phyloP scores from a whole-genome alignment of 805 yeast genomes.

The Danielia reshetovae region DNA sequence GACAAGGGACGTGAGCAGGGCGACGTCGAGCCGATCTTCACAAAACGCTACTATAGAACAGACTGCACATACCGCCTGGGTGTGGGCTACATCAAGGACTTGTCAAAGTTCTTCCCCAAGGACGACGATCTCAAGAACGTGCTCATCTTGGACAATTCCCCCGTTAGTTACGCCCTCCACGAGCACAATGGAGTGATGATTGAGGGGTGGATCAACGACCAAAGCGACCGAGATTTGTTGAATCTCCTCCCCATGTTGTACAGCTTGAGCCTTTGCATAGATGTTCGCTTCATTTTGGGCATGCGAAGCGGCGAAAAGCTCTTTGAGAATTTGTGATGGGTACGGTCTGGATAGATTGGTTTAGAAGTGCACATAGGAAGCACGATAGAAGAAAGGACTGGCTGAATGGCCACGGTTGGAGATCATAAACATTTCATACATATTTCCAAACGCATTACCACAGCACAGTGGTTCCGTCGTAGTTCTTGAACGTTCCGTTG shows the following conservation, averaged over 20 bases:
- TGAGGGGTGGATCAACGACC: constrained; percentile 98
- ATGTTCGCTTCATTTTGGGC: constrained; percentile 75
- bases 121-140: constrained; percentile 69
- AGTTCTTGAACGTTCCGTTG: constrained; percentile 18
- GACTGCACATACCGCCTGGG: constrained; percentile 77
- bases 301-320: constrained; percentile 68
- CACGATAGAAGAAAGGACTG: not conserved
- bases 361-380: not conserved
- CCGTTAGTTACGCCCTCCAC: constrained; percentile 79
- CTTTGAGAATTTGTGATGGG: constrained; percentile 35
- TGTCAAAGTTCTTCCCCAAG: constrained; percentile 44
- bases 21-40: constrained; percentile 34
- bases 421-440: too few species aligned
- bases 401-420: not conserved
- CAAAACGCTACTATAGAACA: constrained; percentile 66
- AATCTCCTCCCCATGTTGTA: constrained; percentile 76
- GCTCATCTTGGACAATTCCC: constrained; percentile 88
- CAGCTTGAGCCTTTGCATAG: constrained; percentile 74
- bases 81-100: constrained; percentile 69
- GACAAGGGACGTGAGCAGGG: constrained; percentile 12
- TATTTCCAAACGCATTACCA: too few species aligned
- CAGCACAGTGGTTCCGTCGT: too few species aligned
- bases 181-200: constrained; percentile 87
- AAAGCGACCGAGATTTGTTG: constrained; percentile 80
- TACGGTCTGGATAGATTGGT: not conserved